Evolutionary conservation across 331 rosid species (phyloP), one percentile per base, ranked within the genome.

Genomic region (Acacia concinna): DNA sequence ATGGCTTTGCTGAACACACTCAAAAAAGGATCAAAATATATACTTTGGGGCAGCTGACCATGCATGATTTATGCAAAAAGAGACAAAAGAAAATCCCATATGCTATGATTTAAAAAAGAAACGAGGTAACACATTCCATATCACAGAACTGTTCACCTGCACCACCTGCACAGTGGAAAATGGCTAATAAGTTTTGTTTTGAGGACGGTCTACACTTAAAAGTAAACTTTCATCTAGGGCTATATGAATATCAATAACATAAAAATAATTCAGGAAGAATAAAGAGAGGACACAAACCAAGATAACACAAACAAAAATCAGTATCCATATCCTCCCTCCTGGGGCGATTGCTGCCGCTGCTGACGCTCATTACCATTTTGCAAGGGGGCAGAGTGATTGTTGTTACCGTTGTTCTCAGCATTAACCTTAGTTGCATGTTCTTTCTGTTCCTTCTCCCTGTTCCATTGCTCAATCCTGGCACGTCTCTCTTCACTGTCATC

Each of bases 381-480:
- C 27, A 31, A 15, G 78, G 78, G 15, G 4, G 80, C 84, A 38
- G 56, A n/a, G 40, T 71, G 35, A 69, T 80, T 76, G 64, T 68
- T 23, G 31, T 37, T 18, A 6, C 56, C 70, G 6, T 25, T 43
- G 31, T 46, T 28, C 66, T 80, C 88, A 38, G 74, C 2, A 65
- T 78, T 79, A 67, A 20, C 75, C 82, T 80, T 77, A 3, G 12
- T 59, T 23, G 85, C 76, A 68, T 74, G 86, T 41, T 81, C 82
- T 78, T 79, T 70, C 70, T 84, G 84, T 60, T 90, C 98, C 79
- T 75, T 88, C 86, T 93, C 98, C 85, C 92, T 81, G 83, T 93
- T 93, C 98, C 98, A 93, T 76, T 88, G 98, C 75, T 86, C 97
- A 86, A 93, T 91, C 84, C 88, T 91, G 67, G 98, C 98, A 56